Percentiles rank a stretch among this genome's conserved stretches.
Evolutionary conservation across 23 red algal species (phyloP).

Genomic region (Gracilaria caudata): DNA sequence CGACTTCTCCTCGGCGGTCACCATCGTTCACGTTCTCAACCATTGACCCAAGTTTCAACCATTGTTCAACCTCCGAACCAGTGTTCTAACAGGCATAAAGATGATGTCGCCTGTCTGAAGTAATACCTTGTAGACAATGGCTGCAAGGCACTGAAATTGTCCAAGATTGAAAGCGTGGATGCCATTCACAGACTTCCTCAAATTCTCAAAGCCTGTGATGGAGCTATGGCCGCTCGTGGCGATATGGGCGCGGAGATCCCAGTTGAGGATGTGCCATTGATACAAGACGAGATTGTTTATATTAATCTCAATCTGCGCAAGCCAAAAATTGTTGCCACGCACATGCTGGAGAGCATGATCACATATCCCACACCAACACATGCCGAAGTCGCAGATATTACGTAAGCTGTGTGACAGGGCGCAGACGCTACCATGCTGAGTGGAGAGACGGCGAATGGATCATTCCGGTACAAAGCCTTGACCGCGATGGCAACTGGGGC

Average conservation of each 20-base stretch:
- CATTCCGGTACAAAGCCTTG: constrained; percentile 90
- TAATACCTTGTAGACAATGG: constrained; percentile 63
- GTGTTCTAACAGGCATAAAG: constrained; percentile 96
- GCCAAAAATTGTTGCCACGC: constrained; percentile 98
- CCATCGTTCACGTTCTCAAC: too few relatives aligned
- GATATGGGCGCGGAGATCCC: constrained; percentile 98
- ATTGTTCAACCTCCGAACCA: too few relatives aligned
- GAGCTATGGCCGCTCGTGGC: constrained; percentile 99
- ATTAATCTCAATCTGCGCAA: constrained; percentile 91
- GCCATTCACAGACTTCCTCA: constrained; percentile 77
- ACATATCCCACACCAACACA: constrained; percentile 94
- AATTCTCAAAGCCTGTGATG: constrained; percentile 94
- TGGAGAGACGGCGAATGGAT: constrained; percentile 96
- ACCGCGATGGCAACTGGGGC: constrained; percentile 86
- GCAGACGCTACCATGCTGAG: constrained; percentile 98
- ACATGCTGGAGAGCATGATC: constrained; percentile 99
- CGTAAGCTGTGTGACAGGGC: constrained; percentile 88
- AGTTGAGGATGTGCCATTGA: constrained; percentile 94
- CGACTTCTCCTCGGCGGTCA: too few relatives aligned
- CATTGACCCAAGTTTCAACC: too few relatives aligned
- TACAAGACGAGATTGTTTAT: constrained; percentile 96
- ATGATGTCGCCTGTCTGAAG: constrained; percentile 87
- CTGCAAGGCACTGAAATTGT: constrained; percentile 80
- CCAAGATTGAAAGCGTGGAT: constrained; percentile 98
- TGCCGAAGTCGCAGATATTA: constrained; percentile 98